phyloP scores from a whole-genome alignment of 148 eudicot genomes.

The Vaccinium darrowii region DNA sequence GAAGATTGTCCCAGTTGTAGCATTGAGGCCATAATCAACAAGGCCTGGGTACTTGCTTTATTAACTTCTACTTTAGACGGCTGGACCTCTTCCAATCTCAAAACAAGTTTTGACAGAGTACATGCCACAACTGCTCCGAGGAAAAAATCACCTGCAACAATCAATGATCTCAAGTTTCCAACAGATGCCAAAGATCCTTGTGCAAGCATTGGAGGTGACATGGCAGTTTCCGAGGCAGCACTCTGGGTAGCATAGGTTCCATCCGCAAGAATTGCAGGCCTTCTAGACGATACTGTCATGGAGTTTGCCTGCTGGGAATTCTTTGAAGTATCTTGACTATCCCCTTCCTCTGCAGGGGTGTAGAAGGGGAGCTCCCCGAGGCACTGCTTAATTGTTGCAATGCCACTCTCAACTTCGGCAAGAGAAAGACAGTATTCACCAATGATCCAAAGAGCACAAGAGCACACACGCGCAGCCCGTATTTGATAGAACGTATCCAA shows the following conservation, averaged over 20 bases:
- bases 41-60: constrained; percentile 53
- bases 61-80: constrained; percentile 78
- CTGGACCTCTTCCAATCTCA: constrained; percentile 91
- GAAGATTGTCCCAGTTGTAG: constrained; percentile 85
- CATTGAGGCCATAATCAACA: constrained; percentile 75
- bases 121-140: constrained; percentile 88
- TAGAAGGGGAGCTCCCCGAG: constrained; percentile 88
- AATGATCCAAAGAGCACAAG: constrained; percentile 91
- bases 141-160: constrained; percentile 86
- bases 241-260: no score
- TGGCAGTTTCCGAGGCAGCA: no score
- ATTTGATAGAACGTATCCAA: constrained; percentile 91
- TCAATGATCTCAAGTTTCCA: constrained; percentile 78
- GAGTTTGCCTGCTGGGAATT: constrained; percentile 51
- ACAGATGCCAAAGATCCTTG: no score
- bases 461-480: constrained; percentile 85
- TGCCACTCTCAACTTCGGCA: constrained; percentile 84
- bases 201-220: no score
- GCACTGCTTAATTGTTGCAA: constrained; percentile 78
- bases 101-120: constrained; percentile 68
- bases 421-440: constrained; percentile 88
- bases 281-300: no score
- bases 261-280: no score
- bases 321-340: constrained; percentile 60
- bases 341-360: constrained; percentile 71